These are phyloP conservation scores for Cladophialophora carrionii DNA, from an alignment of 2,329 filamentous ascomycete species.

Conservation along the genomic window DNA sequence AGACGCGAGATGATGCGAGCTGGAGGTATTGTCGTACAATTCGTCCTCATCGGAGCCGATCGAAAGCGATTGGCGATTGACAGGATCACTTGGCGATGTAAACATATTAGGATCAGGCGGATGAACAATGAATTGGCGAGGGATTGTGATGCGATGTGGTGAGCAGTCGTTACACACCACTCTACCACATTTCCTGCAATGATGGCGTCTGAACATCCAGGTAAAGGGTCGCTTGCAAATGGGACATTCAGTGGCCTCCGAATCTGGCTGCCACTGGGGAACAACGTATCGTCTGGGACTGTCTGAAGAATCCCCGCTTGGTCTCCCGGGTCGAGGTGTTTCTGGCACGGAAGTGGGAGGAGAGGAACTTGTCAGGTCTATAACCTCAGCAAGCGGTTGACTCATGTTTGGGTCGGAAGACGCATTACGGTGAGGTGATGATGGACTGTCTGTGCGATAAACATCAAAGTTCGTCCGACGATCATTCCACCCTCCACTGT, in stretches of 20 bases:
- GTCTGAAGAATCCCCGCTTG: conserved; percentile 28
- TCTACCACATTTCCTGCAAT: conserved; percentile 93
- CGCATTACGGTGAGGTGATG: conserved; percentile 36
- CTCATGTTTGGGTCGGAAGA: conserved; percentile 15
- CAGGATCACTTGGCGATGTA: conserved; percentile 40
- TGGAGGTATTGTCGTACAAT: conserved; percentile 27
- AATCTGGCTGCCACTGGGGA: conserved; percentile 86
- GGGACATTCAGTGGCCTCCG: conserved; percentile 78
- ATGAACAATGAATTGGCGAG: conserved; percentile 87
- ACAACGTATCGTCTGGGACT: conserved; percentile 57
- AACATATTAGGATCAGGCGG: conserved; percentile 59
- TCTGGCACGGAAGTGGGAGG: conserved; percentile 38
- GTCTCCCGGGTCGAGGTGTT: conserved; percentile 29
- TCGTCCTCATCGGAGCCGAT: conserved; percentile 49
- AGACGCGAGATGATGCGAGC: conserved; percentile 7
- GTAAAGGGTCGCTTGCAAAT: conserved; percentile 81
- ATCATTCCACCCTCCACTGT: conserved; percentile 33
- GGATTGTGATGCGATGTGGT: conserved; percentile 92
- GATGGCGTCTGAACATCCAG: conserved; percentile 86
- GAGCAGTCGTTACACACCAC: conserved; percentile 91
- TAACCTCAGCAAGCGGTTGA: conserved; percentile 30
- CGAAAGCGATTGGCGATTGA: conserved; percentile 51
- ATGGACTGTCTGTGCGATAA: conserved; percentile 37
- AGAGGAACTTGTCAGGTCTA: conserved; percentile 39
- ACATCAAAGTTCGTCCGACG: conserved; percentile 29